phyloP scores from a whole-genome alignment of 768 basidiomycete genomes.

The Lentinus brumalis region DNA sequence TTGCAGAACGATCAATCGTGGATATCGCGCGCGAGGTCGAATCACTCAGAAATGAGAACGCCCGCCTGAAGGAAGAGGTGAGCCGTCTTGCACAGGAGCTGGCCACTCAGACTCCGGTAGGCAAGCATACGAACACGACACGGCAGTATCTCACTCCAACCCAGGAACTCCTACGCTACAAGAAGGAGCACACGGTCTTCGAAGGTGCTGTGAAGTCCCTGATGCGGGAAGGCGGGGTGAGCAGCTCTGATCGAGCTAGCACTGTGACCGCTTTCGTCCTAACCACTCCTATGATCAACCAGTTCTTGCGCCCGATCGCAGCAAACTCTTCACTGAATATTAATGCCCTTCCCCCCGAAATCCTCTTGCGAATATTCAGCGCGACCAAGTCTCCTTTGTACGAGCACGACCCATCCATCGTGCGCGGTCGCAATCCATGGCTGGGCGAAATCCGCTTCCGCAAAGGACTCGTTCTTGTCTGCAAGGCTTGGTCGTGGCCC shows the following conservation, averaged over 20 bases:
- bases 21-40: slow-evolving; percentile 4
- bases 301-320: background rate
- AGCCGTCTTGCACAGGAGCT: background rate
- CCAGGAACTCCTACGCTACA: background rate
- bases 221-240: slow-evolving; percentile 2
- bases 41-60: background rate
- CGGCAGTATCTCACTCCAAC: background rate
- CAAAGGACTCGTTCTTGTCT: slow-evolving; percentile 9
- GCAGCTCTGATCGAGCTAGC: background rate
- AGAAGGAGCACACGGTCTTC: background rate
- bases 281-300: background rate
- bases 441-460: slow-evolving; percentile 1
- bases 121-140: background rate
- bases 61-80: background rate
- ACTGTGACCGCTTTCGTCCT: too few species aligned
- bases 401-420: slow-evolving; percentile 1
- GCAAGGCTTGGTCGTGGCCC: slow-evolving; percentile 6
- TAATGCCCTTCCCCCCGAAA: background rate
- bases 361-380: slow-evolving; percentile 5
- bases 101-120: background rate
- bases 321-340: background rate
- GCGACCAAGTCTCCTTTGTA: background rate
- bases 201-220: background rate
- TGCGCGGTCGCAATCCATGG: background rate
- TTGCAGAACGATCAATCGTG: background rate